Evolutionary conservation across 2,329 filamentous ascomycete genomes (phyloP).

Genomic region (Fusarium burgessii): DNA sequence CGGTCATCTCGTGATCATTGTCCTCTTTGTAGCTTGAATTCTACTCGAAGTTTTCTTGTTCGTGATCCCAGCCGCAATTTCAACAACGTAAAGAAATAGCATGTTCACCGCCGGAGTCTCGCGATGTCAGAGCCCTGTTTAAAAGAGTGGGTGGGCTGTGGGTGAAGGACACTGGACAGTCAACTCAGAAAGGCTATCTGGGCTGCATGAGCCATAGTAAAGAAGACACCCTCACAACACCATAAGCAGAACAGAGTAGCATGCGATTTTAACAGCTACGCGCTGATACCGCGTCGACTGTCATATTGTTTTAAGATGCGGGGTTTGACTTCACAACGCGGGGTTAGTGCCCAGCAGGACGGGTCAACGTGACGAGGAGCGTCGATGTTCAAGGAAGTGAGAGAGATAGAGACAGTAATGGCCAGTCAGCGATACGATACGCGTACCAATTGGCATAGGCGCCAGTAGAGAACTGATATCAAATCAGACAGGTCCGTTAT

Average conservation of each 20-base stretch:
- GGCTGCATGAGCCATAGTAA: constrained; percentile 35
- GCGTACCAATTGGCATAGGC: background rate
- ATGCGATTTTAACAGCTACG: constrained; percentile 41
- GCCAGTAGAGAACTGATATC: constrained; percentile 33
- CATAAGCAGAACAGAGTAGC: constrained; percentile 17
- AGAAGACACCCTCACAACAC: constrained; percentile 25
- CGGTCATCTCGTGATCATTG: constrained; percentile 25
- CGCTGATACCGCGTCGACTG: constrained; percentile 46
- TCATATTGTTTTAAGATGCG: constrained; percentile 38
- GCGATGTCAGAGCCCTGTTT: constrained; percentile 28
- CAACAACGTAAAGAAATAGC: constrained; percentile 6
- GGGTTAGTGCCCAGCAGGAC: constrained; percentile 44
- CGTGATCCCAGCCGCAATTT: constrained; percentile 13
- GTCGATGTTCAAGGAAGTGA: constrained; percentile 12
- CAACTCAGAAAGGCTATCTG: constrained; percentile 20
- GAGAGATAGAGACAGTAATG: background rate
- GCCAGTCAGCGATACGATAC: background rate
- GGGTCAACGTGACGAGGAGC: constrained; percentile 42
- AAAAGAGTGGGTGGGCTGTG: constrained; percentile 36
- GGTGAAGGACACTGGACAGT: constrained; percentile 34
- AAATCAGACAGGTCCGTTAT: constrained; percentile 36
- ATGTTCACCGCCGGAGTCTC: constrained; percentile 44
- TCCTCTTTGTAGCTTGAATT: constrained; percentile 3
- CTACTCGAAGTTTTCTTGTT: constrained; percentile 3
- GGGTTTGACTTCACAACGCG: constrained; percentile 46